phyloP scores from a whole-genome alignment of 305 asterid genomes.

The Fraxinus xanthoxyloides region DNA sequence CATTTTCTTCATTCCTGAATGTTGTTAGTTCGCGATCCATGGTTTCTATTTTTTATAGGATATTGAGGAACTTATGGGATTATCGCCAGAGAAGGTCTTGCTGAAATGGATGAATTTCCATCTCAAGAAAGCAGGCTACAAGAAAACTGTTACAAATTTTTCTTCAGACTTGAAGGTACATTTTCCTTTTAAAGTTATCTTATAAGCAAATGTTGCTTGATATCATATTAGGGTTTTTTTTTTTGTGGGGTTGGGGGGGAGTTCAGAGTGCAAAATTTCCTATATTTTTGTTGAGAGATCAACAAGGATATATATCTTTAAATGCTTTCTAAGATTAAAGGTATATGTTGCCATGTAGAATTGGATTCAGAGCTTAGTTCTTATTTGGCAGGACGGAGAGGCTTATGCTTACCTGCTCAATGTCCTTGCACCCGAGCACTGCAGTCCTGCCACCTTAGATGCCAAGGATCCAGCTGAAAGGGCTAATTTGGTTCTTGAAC shows the following conservation, averaged over 20 bases:
- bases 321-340: background rate
- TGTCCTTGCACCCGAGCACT: constrained; percentile 92
- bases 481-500: constrained; percentile 88
- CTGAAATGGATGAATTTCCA: constrained; percentile 98
- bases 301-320: background rate
- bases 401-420: constrained; percentile 93
- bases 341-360: background rate
- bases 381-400: constrained; percentile 77
- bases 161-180: constrained; percentile 89
- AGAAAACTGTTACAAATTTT: constrained; percentile 79
- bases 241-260: background rate
- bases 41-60: constrained; percentile 55
- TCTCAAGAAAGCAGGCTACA: constrained; percentile 88
- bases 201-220: background rate
- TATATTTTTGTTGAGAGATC: background rate
- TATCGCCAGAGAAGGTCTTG: constrained; percentile 92
- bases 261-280: background rate
- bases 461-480: constrained; percentile 74
- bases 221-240: background rate
- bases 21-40: constrained; percentile 12
- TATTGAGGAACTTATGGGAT: constrained; percentile 92
- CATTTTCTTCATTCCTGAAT: background rate
- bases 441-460: constrained; percentile 78
- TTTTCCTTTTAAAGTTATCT: constrained; percentile 5
- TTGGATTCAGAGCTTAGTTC: background rate